Conservation (phyloP, 1,284 basidiomycete species). For the Cyathus olla region DNA sequence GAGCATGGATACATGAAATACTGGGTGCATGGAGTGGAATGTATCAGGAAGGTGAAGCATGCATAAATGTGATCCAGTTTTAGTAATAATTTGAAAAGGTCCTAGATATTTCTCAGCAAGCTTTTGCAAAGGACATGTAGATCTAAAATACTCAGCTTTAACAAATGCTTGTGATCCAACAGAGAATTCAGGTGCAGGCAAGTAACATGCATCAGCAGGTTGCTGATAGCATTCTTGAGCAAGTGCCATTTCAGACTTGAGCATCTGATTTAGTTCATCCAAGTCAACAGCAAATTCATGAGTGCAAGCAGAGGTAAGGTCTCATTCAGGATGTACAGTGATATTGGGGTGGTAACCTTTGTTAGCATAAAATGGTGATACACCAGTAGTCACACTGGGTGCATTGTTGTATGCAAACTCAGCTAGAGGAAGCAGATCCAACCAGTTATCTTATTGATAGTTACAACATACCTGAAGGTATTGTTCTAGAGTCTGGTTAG, state of each 20-base stretch:
- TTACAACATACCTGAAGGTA: conserved; percentile 43
- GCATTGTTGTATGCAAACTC: conserved; percentile 30
- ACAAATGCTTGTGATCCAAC: too few species aligned
- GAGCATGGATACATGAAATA: not conserved
- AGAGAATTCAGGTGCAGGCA: too few species aligned
- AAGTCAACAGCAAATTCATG: too few species aligned
- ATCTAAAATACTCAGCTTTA: too few species aligned
- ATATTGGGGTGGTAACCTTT: conserved; percentile 44
- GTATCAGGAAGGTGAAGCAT: not conserved
- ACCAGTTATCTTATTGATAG: conserved; percentile 53
- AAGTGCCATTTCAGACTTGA: too few species aligned
- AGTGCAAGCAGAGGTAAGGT: conserved; percentile 10
- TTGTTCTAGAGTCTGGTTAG: conserved; percentile 53
- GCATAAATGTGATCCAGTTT: not conserved
- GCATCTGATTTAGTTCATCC: too few species aligned
- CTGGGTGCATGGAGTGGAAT: not conserved
- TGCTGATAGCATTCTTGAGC: too few species aligned
- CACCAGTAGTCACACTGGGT: not conserved
- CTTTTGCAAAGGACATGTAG: too few species aligned
- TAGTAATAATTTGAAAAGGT: not conserved
- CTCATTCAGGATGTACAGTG: conserved; percentile 15
- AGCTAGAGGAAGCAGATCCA: conserved; percentile 39
- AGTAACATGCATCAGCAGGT: too few species aligned
- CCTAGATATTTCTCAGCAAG: not conserved
- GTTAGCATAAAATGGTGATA: conserved; percentile 17